Conservation (phyloP, 306 rosid species). For the Vigna hirtella region DNA sequence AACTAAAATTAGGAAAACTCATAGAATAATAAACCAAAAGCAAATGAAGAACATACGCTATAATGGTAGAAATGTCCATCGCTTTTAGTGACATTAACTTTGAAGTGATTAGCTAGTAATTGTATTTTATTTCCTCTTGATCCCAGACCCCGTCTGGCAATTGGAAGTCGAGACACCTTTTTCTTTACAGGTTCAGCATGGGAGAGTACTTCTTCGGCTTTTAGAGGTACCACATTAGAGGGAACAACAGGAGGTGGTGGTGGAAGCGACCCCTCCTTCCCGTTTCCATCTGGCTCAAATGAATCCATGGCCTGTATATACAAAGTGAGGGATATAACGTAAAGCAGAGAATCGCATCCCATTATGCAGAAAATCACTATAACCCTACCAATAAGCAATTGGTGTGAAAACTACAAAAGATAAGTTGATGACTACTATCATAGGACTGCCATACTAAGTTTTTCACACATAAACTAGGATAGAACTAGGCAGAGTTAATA, state of each 20-base stretch:
- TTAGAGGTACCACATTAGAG: constrained; percentile 69
- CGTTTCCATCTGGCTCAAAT: constrained; percentile 63
- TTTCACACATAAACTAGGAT: constrained; percentile 20
- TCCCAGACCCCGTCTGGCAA: constrained; percentile 73
- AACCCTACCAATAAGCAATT: background rate
- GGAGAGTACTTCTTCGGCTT: constrained; percentile 43
- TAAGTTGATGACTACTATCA: background rate
- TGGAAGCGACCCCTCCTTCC: constrained; percentile 57
- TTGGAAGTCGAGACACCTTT: constrained; percentile 62
- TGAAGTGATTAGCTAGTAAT: constrained; percentile 79
- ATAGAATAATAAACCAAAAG: background rate
- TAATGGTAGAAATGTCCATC: constrained; percentile 87
- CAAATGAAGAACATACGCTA: constrained; percentile 60
- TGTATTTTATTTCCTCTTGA: constrained; percentile 69
- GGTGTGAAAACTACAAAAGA: background rate
- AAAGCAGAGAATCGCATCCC: background rate
- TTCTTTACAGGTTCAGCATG: constrained; percentile 65
- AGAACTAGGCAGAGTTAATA: background rate
- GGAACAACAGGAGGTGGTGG: constrained; percentile 93
- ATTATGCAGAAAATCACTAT: background rate
- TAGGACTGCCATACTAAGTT: background rate
- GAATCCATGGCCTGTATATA: constrained; percentile 62
- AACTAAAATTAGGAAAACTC: background rate
- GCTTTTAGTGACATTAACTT: constrained; percentile 64
- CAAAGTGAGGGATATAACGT: background rate